Base-by-base conservation (phyloP, 2,329 filamentous ascomycete genomes). In the Epichloe hybrida region DNA sequence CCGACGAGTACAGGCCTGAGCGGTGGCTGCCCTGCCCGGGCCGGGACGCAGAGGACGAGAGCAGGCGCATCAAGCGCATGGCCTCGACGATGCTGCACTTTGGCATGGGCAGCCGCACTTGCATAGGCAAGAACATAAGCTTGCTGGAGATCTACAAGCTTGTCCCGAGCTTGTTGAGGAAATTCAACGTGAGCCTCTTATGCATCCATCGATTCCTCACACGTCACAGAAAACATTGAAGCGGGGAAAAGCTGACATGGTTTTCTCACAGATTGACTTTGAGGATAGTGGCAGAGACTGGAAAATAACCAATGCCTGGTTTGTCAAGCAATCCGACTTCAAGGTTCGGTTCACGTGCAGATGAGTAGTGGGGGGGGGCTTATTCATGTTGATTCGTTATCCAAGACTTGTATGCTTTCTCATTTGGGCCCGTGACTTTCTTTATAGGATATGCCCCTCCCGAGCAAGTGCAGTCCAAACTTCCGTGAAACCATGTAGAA, bases 121-220 rank as follows among this genome's bases (percentile, higher is more conserved):
- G 71, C 52, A 59, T 73, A 31, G 71, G 71, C 2, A 65, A 66
- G 45, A 67, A 74, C 49, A 66, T 73, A 23, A 66, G 67, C 5
- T 57, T 68, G 41, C 50, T 73, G 17, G 70, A 73, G 57, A 69
- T 73, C 45, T 62, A 59, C 3, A 73, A 72, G 54, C 50, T 72
- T 13, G 60, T 73, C 2, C 70, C 70, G 15, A 39, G 37, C 37
- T n/a, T 1, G n/a, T 4, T 39, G 17, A 39, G 37, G 37, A 39
- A 9, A 39, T 39, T 39, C 37, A 17, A 39, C 17, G 37, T 39
- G 6, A 39, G 37, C 3, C 4, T 23, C 6, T 23, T 23, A 17
- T 17, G 37, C 8, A 8, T n/a, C 3, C 7, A 27, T 27, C 7
- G 27, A 7, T 8, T 27, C 17, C 17, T 27, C 27, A 8, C 27